Evolutionary conservation across 2,329 filamentous ascomycete species (phyloP), one percentile per base, ranked within the genome.

Genomic region (Huntiella abstrusa): DNA sequence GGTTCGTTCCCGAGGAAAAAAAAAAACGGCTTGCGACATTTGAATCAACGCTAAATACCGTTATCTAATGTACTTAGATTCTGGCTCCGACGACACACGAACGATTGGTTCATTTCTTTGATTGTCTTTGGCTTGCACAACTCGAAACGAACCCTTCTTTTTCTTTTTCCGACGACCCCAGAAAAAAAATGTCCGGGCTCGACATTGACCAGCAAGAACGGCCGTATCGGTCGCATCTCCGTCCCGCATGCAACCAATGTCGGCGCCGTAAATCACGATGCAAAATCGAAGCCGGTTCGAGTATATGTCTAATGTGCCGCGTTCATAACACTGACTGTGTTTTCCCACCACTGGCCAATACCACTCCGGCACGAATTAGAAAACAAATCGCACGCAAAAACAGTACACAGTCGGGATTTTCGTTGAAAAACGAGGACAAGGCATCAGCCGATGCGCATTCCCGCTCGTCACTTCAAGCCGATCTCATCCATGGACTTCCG

Each of bases 241-340:
- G 70, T 35, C 71, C 73, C 43, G 74, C 74, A 6, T 78, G 75
- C 58, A 60, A 72, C 45, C 61, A 72, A 11, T 79, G 75, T 54
- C 66, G 75, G 45, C 68, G 68, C 50, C 67, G 75, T 50, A 77
- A 77, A 56, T 74, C 72, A 2, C 65, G 75, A 52, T 78, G 75
- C 55, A 74, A 72, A 13, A 67, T 73, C 22, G 71, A 75, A 53
- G 59, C 68, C 11, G 63, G 65, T 4, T 64, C 68, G 2, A 60
- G 67, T 44, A 63, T 64, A 5, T 78, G 74, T 53, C 58, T 75
- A 6, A 64, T 76, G 54, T 78, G 74, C 56, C 67, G 67, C 35
- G 67, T 71, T 15, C 71, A 76, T 53, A 66, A 67, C 6, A 73
- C 71, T 4, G 67, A 72, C 17, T 77, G 73, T 49, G 62, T 66